Base-by-base conservation (phyloP, 257 asterid species). In the Penstemon davidsonii region DNA sequence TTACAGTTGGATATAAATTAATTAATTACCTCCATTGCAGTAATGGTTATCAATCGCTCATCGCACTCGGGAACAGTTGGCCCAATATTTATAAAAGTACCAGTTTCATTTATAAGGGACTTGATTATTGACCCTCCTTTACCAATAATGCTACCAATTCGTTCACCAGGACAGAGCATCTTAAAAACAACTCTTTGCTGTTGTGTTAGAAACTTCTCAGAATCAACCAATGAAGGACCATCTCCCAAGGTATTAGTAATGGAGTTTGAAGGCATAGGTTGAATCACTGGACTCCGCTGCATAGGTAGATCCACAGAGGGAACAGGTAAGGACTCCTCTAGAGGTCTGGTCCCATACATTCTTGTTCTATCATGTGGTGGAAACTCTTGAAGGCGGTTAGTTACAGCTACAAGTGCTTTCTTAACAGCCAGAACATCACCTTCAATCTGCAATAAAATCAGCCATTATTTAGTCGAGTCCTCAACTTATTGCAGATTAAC, bases 121-220 rank as follows among this genome's bases (percentile, higher is more conserved):
- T 62, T 79, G 62, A 90, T 43, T 57, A 79, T 73, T 41, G 89
- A 74, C n/a, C 97, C 97, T 70, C 89, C 96, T 78, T 74, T 88
- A 55, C 97, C 97, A 51, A 90, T 90, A 64, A 90, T 70, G 41
- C 78, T 36, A 42, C 97, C 95, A 36, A 88, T 85, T 69, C 69
- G 76, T 62, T 90, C 90, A 46, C 43, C 82, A 19, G 75, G 75
- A 79, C 94, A 88, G 64, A 90, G 88, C 60, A 90, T 76, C 76
- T 80, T 90, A 61, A 84, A 87, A 68, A 71, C 73, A 63, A 87
- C 84, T 81, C 84, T 88, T 65, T 66, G 81, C 49, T 58, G 72
- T 54, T 81, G 68, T 65, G 58, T 46, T 42, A 19, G 83, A 19
- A 67, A 64, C 62, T 54, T 85, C 55, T 76, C 87, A 51, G 64